phyloP scores from a whole-genome alignment of 116 monocot genomes.

The Phalaenopsis hybrid region DNA sequence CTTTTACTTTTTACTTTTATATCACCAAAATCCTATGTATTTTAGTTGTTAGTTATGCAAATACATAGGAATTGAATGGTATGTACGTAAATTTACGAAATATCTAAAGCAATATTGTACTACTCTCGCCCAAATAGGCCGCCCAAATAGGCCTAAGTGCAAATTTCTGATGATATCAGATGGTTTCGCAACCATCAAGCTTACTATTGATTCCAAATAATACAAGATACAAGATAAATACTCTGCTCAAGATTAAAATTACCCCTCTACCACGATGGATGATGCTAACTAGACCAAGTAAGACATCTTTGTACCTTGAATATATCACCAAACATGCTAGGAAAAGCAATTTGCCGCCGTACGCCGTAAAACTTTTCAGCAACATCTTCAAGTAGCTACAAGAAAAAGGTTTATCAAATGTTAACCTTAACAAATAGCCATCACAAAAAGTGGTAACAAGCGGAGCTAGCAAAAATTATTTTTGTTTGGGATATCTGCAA shows the following conservation, averaged over 20 bases:
- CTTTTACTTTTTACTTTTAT: no score
- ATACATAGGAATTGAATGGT: no score
- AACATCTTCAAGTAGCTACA: slow-evolving; percentile 82
- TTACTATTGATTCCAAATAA: not conserved
- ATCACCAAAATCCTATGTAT: no score
- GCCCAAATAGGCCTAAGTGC: no score
- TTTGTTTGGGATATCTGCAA: no score
- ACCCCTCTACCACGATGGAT: not conserved
- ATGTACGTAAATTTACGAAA: no score
- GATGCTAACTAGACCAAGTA: not conserved
- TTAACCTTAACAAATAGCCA: not conserved
- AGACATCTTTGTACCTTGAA: slow-evolving; percentile 59
- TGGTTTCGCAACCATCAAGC: no score
- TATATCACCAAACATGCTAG: slow-evolving; percentile 84
- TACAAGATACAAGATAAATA: not conserved
- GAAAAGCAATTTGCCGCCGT: slow-evolving; percentile 46
- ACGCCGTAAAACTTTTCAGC: slow-evolving; percentile 78
- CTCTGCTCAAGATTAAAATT: no score
- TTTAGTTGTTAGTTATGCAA: no score
- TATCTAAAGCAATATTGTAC: no score
- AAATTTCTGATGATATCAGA: no score
- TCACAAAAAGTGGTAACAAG: not conserved
- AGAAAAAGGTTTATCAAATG: not conserved
- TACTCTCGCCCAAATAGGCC: no score
- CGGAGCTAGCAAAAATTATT: not conserved